Conservation (phyloP, 2,329 filamentous ascomycete species). For the Rhexocercosporidium sp. region DNA sequence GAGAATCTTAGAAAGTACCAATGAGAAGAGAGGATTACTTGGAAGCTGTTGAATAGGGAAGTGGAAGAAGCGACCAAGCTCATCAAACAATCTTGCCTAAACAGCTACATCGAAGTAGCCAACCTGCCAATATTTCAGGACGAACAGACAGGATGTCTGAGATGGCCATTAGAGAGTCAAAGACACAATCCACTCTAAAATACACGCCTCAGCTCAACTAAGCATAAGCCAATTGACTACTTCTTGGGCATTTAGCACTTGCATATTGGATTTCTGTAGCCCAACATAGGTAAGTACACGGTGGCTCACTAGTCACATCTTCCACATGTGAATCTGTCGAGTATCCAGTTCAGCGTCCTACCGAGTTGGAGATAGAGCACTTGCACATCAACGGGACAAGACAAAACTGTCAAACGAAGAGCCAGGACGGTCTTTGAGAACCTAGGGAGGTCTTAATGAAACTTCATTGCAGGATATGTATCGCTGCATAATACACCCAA, state of each 20-base stretch:
- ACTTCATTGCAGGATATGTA: slow-evolving; percentile 18
- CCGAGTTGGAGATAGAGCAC: background rate
- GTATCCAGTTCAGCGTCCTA: background rate
- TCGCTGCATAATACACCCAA: slow-evolving; percentile 15
- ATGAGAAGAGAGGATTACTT: too few relatives aligned
- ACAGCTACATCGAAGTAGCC: background rate
- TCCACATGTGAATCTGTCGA: background rate
- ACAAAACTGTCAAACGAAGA: background rate
- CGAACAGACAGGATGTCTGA: background rate
- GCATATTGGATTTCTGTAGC: too few relatives aligned
- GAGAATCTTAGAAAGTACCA: too few relatives aligned
- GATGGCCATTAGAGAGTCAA: too few relatives aligned
- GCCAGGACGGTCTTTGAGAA: background rate
- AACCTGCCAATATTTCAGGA: background rate
- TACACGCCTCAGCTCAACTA: too few relatives aligned
- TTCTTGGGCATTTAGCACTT: too few relatives aligned
- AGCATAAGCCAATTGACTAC: too few relatives aligned
- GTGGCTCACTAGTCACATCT: too few relatives aligned
- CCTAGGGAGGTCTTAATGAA: background rate
- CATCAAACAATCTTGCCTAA: background rate
- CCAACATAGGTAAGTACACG: too few relatives aligned
- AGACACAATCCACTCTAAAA: too few relatives aligned
- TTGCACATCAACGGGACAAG: background rate
- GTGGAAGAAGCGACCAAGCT: background rate
- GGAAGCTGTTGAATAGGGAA: too few relatives aligned